These are phyloP conservation scores for Striga asiatica DNA, from an alignment of 257 asterid genomes.

Conservation along the genomic window DNA sequence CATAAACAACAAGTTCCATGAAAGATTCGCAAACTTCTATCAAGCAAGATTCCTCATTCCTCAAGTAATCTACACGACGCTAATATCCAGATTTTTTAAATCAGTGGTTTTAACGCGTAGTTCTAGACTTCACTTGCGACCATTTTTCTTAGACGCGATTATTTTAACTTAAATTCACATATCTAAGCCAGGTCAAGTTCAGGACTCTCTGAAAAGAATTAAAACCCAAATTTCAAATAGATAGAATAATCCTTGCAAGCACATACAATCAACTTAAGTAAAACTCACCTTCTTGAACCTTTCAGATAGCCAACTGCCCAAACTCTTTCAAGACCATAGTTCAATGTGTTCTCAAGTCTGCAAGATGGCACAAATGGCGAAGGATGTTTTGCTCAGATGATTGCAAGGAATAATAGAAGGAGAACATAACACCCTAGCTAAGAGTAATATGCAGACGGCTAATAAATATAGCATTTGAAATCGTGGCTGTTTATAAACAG, in stretches of 20 bases:
- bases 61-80: constrained; percentile 2
- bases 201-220: constrained; percentile 8
- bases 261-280: constrained; percentile 7
- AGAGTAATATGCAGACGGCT: not conserved
- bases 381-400: constrained; percentile 5
- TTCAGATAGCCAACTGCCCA: constrained; percentile 94
- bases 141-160: constrained; percentile 11
- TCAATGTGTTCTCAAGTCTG: constrained; percentile 97
- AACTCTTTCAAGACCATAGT: constrained; percentile 97
- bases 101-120: constrained; percentile 5
- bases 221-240: not conserved
- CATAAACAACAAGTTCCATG: not conserved
- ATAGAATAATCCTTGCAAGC: constrained; percentile 3
- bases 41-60: not conserved
- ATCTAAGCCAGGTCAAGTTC: constrained; percentile 7
- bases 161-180: not conserved
- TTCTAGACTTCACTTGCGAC: not conserved
- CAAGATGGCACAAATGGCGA: constrained; percentile 19
- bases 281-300: constrained; percentile 84
- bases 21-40: not conserved
- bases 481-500: not conserved
- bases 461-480: not conserved
- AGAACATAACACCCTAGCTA: not conserved
- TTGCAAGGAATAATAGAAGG: not conserved
- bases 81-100: not conserved